Evolutionary conservation across 2,329 filamentous ascomycete genomes (phyloP).

Genomic region (Capronia coronata): DNA sequence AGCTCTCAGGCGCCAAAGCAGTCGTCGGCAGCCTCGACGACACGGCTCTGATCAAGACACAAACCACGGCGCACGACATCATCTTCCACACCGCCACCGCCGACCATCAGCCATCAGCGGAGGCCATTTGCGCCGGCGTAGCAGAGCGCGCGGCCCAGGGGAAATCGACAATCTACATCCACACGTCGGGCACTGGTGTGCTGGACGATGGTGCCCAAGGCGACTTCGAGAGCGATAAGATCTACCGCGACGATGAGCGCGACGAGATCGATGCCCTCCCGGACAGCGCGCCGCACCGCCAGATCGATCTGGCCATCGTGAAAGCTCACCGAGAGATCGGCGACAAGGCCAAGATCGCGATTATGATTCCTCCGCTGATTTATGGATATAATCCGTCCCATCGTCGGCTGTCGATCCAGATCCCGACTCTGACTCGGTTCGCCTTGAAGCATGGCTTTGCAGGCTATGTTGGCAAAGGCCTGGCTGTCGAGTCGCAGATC

Average conservation of each 20-base stretch:
- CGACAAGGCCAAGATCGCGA: slow-evolving; percentile 39
- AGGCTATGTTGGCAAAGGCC: slow-evolving; percentile 42
- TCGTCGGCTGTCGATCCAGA: slow-evolving; percentile 42
- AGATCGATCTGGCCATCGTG: slow-evolving; percentile 44
- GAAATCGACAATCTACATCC: slow-evolving; percentile 43
- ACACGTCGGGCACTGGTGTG: slow-evolving; percentile 43
- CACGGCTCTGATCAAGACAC: slow-evolving; percentile 35
- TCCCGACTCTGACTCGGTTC: slow-evolving; percentile 44
- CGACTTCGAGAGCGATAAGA: slow-evolving; percentile 33
- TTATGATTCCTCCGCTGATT: slow-evolving; percentile 45
- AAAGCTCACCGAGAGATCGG: slow-evolving; percentile 34
- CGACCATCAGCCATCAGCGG: slow-evolving; percentile 42
- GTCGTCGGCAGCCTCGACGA: slow-evolving; percentile 41
- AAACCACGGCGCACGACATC: slow-evolving; percentile 38
- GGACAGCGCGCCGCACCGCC: slow-evolving; percentile 41
- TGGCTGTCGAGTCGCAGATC: slow-evolving; percentile 39
- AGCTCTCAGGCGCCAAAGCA: slow-evolving; percentile 34
- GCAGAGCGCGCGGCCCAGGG: slow-evolving; percentile 35
- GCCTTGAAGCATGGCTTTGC: slow-evolving; percentile 45
- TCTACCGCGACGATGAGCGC: slow-evolving; percentile 41
- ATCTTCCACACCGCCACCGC: slow-evolving; percentile 47
- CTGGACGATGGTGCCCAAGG: slow-evolving; percentile 37
- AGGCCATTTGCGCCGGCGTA: slow-evolving; percentile 44
- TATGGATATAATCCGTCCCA: slow-evolving; percentile 40
- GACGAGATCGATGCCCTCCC: slow-evolving; percentile 39